Conservation (phyloP, 305 asterid species). For the Solanum hybrid region DNA sequence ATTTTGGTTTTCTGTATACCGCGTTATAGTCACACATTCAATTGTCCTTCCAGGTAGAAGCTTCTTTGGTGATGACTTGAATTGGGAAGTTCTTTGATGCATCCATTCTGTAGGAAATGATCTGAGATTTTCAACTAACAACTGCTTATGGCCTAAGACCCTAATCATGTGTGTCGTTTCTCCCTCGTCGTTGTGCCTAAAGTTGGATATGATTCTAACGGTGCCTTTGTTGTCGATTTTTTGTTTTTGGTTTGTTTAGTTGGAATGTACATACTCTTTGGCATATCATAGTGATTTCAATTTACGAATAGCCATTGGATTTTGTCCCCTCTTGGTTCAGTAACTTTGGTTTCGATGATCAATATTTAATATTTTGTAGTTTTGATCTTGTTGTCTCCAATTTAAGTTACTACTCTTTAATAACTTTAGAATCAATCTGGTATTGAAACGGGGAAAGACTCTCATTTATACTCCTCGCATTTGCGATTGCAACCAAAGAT, state of each 20-base stretch:
- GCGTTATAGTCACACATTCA: not conserved
- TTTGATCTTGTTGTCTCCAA: not conserved
- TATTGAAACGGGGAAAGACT: not conserved
- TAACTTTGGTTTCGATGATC: not conserved
- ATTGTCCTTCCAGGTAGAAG: not conserved
- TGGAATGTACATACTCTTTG: slow-evolving; percentile 2
- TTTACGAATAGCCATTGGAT: not conserved
- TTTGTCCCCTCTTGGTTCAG: not conserved
- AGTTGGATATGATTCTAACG: not conserved
- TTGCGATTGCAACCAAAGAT: not conserved
- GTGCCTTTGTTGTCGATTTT: not conserved
- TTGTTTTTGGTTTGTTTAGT: not conserved
- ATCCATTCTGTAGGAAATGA: not conserved
- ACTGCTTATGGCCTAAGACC: not conserved
- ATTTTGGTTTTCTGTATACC: not conserved
- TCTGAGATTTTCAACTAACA: not conserved
- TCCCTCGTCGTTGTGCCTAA: not conserved
- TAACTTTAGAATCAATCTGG: not conserved
- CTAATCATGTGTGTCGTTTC: not conserved
- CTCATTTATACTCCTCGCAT: not conserved
- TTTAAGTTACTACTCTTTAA: not conserved
- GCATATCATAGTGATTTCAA: not conserved
- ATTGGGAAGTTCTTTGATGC: not conserved
- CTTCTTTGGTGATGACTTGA: not conserved
- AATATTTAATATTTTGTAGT: not conserved